Percentiles rank a stretch among this genome's conserved stretches.
Conservation (phyloP, 1,284 basidiomycete species). For the Volvariella volvacea region DNA sequence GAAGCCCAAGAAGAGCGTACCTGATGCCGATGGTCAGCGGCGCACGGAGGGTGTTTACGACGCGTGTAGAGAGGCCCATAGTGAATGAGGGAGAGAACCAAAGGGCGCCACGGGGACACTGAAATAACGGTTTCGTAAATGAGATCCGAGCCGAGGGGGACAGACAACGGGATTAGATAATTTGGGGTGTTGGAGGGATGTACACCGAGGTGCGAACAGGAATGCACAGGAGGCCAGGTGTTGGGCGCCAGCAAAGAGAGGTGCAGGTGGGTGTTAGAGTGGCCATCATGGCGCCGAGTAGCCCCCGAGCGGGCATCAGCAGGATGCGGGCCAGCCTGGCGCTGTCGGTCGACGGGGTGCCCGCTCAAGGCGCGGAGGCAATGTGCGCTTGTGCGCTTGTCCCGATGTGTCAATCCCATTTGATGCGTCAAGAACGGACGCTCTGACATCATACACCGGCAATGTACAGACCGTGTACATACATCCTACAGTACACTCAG, state of each 20-base stretch:
- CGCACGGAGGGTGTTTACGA: slow-evolving; percentile 1
- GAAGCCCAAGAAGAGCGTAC: slow-evolving; percentile 8
- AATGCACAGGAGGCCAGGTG: too few species aligned
- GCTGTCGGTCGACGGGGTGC: too few species aligned
- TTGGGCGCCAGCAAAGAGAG: too few species aligned
- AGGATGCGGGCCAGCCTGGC: too few species aligned
- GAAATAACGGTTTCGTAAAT: neutral
- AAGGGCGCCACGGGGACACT: neutral
- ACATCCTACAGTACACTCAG: slow-evolving; percentile 21
- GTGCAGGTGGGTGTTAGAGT: too few species aligned
- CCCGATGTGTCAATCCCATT: too few species aligned
- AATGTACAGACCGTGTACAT: neutral
- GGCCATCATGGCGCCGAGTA: too few species aligned
- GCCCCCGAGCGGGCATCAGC: too few species aligned
- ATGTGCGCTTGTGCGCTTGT: too few species aligned
- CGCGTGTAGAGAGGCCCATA: neutral
- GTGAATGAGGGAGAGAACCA: neutral
- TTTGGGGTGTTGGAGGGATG: too few species aligned
- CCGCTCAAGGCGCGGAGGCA: too few species aligned
- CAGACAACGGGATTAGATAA: slow-evolving; percentile 16
- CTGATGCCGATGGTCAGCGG: slow-evolving; percentile 18
- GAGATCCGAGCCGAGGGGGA: slow-evolving; percentile 22
- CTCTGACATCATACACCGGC: neutral
- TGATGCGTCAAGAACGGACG: neutral
- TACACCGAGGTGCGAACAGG: too few species aligned